phyloP scores from a whole-genome alignment of 345 rosid genomes.

The Diplotaxis tenuifolia region DNA sequence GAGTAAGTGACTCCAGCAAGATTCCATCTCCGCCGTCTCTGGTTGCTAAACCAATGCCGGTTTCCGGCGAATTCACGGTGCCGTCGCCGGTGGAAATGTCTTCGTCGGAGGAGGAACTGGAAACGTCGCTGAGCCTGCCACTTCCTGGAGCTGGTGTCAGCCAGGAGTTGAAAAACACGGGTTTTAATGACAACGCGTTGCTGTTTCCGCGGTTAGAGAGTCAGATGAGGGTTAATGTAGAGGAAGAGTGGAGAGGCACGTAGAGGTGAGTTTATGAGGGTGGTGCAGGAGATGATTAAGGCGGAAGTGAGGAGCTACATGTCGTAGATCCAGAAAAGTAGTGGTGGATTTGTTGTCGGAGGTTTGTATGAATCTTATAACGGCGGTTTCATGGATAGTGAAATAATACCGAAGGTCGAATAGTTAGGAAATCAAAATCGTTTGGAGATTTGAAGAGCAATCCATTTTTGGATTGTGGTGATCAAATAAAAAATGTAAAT shows the following conservation, averaged over 20 bases:
- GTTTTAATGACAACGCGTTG: constrained; percentile 10
- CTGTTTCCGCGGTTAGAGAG: constrained; percentile 32
- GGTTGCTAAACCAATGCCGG: constrained; percentile 46
- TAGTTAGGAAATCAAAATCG: constrained; percentile 21
- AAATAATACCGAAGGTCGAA: constrained; percentile 21
- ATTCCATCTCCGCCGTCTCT: constrained; percentile 36
- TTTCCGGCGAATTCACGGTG: constrained; percentile 46
- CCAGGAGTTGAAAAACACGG: constrained; percentile 35
- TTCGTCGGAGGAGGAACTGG: constrained; percentile 53
- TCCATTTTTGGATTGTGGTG: constrained; percentile 23
- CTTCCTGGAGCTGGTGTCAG: constrained; percentile 43
- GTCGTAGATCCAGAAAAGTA: constrained; percentile 46
- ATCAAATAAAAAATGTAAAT: constrained; percentile 13
- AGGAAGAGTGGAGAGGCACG: constrained; percentile 40
- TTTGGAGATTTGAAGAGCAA: constrained; percentile 15
- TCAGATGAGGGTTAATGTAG: constrained; percentile 14
- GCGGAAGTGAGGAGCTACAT: constrained; percentile 76
- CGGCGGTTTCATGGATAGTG: constrained; percentile 38
- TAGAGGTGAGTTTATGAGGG: constrained; percentile 60
- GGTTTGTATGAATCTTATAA: neutral
- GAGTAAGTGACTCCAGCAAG: constrained; percentile 57
- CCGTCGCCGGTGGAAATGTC: constrained; percentile 35
- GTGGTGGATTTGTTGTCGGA: constrained; percentile 34
- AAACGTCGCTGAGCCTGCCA: constrained; percentile 60
- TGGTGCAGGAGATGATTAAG: constrained; percentile 86